These are phyloP conservation scores for Drechslera avenae DNA, from an alignment of 2,329 filamentous ascomycete genomes.

Conservation along the genomic window DNA sequence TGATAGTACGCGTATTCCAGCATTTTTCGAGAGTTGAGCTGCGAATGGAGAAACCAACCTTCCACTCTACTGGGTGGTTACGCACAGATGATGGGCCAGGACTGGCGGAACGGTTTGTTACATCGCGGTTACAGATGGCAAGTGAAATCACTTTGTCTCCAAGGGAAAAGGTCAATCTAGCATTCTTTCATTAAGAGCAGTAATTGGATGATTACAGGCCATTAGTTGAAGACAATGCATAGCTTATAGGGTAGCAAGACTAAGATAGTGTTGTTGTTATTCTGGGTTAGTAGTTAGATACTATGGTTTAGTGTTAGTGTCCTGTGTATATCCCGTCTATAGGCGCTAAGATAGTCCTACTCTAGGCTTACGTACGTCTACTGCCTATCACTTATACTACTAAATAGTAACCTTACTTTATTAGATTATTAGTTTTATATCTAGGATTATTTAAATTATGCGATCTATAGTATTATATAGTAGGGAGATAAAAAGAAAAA, in stretches of 20 bases:
- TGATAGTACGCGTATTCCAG: neutral
- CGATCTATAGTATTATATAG: too few relatives aligned
- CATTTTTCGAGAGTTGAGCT: neutral
- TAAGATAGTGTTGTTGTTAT: too few relatives aligned
- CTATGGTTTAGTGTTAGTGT: too few relatives aligned
- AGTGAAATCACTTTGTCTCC: neutral
- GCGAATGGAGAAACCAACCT: neutral
- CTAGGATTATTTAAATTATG: too few relatives aligned
- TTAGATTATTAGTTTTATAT: too few relatives aligned
- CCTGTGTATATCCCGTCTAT: too few relatives aligned
- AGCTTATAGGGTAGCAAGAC: neutral
- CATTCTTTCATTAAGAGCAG: neutral
- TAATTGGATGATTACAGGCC: neutral
- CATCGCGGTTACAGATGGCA: neutral
- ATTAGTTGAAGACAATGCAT: neutral
- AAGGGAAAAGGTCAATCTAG: neutral
- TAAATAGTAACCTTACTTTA: too few relatives aligned
- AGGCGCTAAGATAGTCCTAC: too few relatives aligned
- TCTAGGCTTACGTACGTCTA: too few relatives aligned
- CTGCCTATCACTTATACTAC: too few relatives aligned
- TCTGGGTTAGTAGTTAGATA: too few relatives aligned
- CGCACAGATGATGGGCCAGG: neutral
- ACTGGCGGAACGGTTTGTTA: neutral
- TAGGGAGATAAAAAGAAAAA: too few relatives aligned
- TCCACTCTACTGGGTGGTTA: neutral